Evolutionary conservation across 768 basidiomycete species (phyloP), one percentile per base, ranked within the genome.

Genomic region (Rhizopogon vinicolor): DNA sequence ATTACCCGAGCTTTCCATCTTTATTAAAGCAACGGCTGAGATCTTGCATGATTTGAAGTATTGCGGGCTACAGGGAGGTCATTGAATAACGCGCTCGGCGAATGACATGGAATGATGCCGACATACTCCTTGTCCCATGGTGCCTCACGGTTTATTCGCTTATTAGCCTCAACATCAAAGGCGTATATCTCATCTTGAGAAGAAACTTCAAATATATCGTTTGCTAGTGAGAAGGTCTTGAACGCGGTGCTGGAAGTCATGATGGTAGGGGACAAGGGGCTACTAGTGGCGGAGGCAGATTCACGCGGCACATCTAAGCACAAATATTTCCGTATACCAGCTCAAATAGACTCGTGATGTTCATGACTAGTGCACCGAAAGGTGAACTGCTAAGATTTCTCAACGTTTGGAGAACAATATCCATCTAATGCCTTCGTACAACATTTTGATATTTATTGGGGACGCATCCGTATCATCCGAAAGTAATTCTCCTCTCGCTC

Each of bases 41-140:
- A 99, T 98, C 75, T 92, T 95, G 72, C 89, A 99, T 71, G 83
- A 79, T 67, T 87, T 93, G 74, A 91, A 90, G 74, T 86, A 86
- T 62, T 89, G 85, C 0, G 87, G 86, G 60, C 90, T 92, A 60
- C 58, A 28, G 33, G 33, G 40, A 7, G 39, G 42, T 43, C 41
- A 29, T 48, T 25, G 41, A 31, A 39, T 29, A 29, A 12, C 16
- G 14, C 28, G 39, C 49, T 55, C 22, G 9, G 5, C 22, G 9
- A 3, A 22, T n/a, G 39, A 58, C 49, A 31, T 53, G 57, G 58
- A 52, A 52, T 14, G 18, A 43, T 14, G 35, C 13, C 33, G 19
- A 76, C 82, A 66, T 60, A 95, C 94, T 98, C 96, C 64, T 84
- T 83, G 55, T 78, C 78, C 96, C 96, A 99, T 29, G 91, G 93